Percentiles rank a stretch among this genome's conserved stretches.
Evolutionary conservation across 1,284 basidiomycete genomes (phyloP).

Genomic region (Sphaerobolus stellatus): DNA sequence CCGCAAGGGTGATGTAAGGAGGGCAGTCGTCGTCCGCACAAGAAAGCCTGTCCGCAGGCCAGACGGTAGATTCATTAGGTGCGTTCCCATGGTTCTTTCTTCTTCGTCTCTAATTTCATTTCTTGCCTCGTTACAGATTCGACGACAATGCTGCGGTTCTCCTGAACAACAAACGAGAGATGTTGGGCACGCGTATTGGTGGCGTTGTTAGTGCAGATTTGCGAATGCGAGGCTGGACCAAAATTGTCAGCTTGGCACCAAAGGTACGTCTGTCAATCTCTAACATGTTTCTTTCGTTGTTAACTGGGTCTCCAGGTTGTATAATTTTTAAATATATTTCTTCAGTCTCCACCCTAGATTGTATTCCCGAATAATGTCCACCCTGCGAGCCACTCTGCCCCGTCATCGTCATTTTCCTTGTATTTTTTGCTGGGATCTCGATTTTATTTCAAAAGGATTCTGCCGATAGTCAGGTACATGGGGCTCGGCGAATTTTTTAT

Average conservation of each 20-base stretch:
- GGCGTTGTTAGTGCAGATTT: constrained; percentile 92
- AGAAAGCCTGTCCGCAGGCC: constrained; percentile 79
- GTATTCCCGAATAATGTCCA: too few relatives aligned
- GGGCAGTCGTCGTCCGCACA: constrained; percentile 93
- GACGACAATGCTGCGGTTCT: constrained; percentile 98
- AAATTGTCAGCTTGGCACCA: constrained; percentile 89
- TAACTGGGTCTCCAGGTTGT: too few relatives aligned
- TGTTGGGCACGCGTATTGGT: constrained; percentile 93
- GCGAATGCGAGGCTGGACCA: constrained; percentile 91
- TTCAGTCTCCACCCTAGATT: too few relatives aligned
- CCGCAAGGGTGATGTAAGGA: constrained; percentile 87
- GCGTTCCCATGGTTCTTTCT: neutral
- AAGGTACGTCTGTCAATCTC: too few relatives aligned
- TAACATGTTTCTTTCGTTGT: too few relatives aligned
- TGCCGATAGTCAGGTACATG: too few relatives aligned
- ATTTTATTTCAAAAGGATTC: too few relatives aligned
- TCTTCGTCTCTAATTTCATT: neutral
- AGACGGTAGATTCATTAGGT: constrained; percentile 80
- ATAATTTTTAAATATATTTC: too few relatives aligned
- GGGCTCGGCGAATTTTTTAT: too few relatives aligned
- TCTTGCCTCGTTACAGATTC: constrained; percentile 44
- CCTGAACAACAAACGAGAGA: constrained; percentile 95
- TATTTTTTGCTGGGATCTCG: too few relatives aligned
- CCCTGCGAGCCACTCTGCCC: too few relatives aligned
- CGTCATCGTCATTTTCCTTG: too few relatives aligned